phyloP scores from a whole-genome alignment of 805 yeast genomes.

The Komagataella pastoris region DNA sequence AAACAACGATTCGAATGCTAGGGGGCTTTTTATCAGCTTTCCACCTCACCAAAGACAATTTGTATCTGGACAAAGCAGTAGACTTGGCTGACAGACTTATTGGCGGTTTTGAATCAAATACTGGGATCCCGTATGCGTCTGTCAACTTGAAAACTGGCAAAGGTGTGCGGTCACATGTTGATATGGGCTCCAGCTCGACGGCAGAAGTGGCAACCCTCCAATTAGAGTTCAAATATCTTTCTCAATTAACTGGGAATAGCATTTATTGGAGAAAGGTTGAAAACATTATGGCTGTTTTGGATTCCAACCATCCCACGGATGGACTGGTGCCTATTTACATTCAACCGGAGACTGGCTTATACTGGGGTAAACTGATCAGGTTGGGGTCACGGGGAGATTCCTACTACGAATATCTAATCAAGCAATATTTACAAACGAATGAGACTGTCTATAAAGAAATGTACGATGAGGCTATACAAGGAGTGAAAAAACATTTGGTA shows the following conservation, averaged over 20 bases:
- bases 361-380: conserved; percentile 51
- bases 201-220: conserved; percentile 86
- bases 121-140: conserved; percentile 71
- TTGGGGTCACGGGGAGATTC: conserved; percentile 91
- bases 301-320: conserved; percentile 46
- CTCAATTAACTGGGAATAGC: conserved; percentile 67
- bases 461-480: conserved; percentile 67
- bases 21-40: conserved; percentile 86
- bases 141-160: conserved; percentile 56
- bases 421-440: conserved; percentile 73
- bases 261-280: conserved; percentile 74
- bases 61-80: conserved; percentile 66
- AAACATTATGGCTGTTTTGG: conserved; percentile 56
- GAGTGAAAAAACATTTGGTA: conserved; percentile 59
- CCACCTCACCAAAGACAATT: conserved; percentile 53
- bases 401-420: conserved; percentile 78
- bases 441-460: conserved; percentile 52
- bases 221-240: conserved; percentile 72
- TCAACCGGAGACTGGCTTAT: conserved; percentile 61
- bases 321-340: conserved; percentile 80
- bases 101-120: conserved; percentile 50
- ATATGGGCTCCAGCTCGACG: conserved; percentile 71
- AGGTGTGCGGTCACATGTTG: conserved; percentile 49
- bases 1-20: conserved; percentile 88
- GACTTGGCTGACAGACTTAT: conserved; percentile 64